Evolutionary conservation across 164 flowering plant species (phyloP).

Genomic region (Piper betle): DNA sequence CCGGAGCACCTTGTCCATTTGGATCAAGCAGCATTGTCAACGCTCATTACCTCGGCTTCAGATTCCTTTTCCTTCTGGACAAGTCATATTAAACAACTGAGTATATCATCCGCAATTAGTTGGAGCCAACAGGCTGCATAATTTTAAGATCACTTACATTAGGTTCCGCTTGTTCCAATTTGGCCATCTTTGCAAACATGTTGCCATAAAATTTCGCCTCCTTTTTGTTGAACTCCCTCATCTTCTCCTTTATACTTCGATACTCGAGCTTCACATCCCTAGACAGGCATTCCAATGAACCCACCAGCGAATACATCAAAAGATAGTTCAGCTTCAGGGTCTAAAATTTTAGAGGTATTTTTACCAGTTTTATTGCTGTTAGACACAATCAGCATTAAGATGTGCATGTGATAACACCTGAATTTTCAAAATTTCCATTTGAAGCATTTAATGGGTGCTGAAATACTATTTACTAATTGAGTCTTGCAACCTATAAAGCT

Average conservation of each 20-base stretch:
- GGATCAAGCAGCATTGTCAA: constrained; percentile 41
- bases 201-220: constrained; percentile 84
- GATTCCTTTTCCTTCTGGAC: constrained; percentile 26
- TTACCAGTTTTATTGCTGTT: no score
- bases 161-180: constrained; percentile 20
- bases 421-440: no score
- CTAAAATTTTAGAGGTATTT: no score
- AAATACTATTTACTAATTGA: no score
- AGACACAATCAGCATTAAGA: no score
- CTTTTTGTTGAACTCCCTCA: constrained; percentile 83
- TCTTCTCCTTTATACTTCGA: constrained; percentile 65
- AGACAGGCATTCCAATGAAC: neutral
- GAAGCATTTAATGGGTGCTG: no score
- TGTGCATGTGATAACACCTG: no score
- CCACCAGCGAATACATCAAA: neutral
- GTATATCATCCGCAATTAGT: neutral
- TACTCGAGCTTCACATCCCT: constrained; percentile 93
- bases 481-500: no score
- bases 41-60: constrained; percentile 42
- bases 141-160: constrained; percentile 17
- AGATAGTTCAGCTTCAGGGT: no score
- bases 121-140: neutral
- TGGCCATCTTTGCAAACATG: constrained; percentile 73
- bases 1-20: no score
- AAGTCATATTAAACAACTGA: neutral